Base-by-base conservation (phyloP, 805 yeast species). In the Saccharomycopsis javanensis region DNA sequence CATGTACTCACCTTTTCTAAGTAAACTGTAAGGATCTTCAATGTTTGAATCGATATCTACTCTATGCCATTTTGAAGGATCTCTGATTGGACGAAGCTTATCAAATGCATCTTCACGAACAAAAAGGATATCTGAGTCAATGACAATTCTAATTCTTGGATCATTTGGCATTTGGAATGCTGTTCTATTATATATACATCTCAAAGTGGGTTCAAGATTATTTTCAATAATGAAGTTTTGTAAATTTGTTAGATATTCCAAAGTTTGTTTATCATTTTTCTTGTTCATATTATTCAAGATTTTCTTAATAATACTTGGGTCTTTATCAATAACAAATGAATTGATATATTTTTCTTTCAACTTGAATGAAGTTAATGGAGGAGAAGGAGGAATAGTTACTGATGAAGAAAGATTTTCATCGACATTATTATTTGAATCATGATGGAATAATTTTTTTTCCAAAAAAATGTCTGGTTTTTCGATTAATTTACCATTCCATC, bases 141-240 rank as follows among this genome's bases (percentile, higher is more conserved):
- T 88, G 50, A 88, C 84, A 60, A 94, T 83, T 68, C 98, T 83
- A 38, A 91, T 85, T 66, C 92, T 81, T 69, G 91, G 95, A 69
- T 94, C 98, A 58, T 97, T 97, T 2, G 99, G 99, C 65, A 92
- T 92, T 75, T 92, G 97, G 76, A 94, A 92, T 2, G 98, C 98
- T 5, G 96, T 88, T 70, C 98, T 80, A 46, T 89, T 87, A 73
- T 88, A 89, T 37, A 85, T 80, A 10, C 97, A 80, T 73, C 98
- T 83, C 68, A 94, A 72, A 38, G 88, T 81, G 13, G 99, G 99
- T 71, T 88, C 87, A 62, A 92, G 76, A 60, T 81, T 78, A 64
- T 83, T 77, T 55, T 81, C 81, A 45, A 71, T 67, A 61, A 92
- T 85, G 66, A 83, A 86, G 13, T 72, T 68, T 66, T 85, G 83